phyloP scores from a whole-genome alignment of 768 basidiomycete genomes.

The Solioccasus polychromus region DNA sequence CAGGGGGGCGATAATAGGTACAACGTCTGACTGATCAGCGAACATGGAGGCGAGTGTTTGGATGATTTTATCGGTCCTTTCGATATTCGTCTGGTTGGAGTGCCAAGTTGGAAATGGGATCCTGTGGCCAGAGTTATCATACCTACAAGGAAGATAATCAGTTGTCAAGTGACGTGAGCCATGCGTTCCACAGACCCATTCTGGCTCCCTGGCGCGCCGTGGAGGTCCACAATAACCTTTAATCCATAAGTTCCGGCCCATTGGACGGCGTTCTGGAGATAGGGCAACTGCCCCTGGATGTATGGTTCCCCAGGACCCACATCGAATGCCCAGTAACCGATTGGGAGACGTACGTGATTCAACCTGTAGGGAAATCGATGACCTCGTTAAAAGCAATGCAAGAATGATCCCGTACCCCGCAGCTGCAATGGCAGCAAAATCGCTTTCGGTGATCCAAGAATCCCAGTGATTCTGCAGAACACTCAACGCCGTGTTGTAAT shows the following conservation, averaged over 20 bases:
- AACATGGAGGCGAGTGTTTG: conserved; percentile 60
- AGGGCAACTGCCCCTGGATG: conserved; percentile 72
- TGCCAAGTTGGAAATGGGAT: conserved; percentile 67
- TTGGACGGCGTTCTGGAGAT: conserved; percentile 58
- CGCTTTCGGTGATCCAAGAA: conserved; percentile 79
- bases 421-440: conserved; percentile 71
- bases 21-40: conserved; percentile 48
- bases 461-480: conserved; percentile 69
- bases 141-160: conserved; percentile 40
- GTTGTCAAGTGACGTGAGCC: not conserved
- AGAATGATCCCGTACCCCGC: conserved; percentile 52
- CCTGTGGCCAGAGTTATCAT: conserved; percentile 78
- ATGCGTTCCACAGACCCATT: conserved; percentile 52
- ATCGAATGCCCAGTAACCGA: conserved; percentile 91
- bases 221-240: conserved; percentile 80
- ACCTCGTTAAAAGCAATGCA: not conserved
- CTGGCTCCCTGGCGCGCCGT: conserved; percentile 81
- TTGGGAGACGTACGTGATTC: conserved; percentile 81
- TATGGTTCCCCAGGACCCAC: conserved; percentile 75
- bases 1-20: conserved; percentile 68
- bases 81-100: conserved; percentile 57
- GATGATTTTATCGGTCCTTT: conserved; percentile 66
- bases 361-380: conserved; percentile 41
- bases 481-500: conserved; percentile 44
- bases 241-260: conserved; percentile 73